These are phyloP conservation scores for Fusarium hostae DNA, from an alignment of 2,329 filamentous ascomycete genomes.

Conservation along the genomic window DNA sequence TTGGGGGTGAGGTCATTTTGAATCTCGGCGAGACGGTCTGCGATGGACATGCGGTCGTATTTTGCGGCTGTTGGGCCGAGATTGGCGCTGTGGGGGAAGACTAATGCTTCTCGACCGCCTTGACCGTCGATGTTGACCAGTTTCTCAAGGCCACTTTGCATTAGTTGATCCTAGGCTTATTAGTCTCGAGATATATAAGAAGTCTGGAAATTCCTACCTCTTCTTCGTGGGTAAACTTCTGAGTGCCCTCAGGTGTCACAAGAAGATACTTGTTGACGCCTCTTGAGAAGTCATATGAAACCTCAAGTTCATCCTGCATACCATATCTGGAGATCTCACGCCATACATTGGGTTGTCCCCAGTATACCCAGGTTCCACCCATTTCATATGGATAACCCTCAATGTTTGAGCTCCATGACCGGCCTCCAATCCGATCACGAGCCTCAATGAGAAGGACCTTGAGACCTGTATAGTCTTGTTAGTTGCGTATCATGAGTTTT, in stretches of 20 bases:
- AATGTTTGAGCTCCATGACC: slow-evolving; percentile 58
- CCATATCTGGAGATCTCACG: slow-evolving; percentile 59
- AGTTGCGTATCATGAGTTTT: rapidly evolving
- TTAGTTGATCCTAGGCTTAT: slow-evolving; percentile 43
- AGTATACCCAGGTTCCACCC: slow-evolving; percentile 62
- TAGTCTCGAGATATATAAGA: too few relatives aligned
- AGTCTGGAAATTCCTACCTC: too few relatives aligned
- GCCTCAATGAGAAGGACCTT: slow-evolving; percentile 59
- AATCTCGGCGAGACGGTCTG: slow-evolving; percentile 57
- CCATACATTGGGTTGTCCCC: slow-evolving; percentile 57
- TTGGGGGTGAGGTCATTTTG: slow-evolving; percentile 51
- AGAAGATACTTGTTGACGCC: slow-evolving; percentile 57
- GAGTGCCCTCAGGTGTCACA: slow-evolving; percentile 43
- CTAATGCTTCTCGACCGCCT: slow-evolving; percentile 50
- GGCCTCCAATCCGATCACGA: slow-evolving; percentile 60
- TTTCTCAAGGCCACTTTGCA: slow-evolving; percentile 52
- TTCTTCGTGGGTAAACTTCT: slow-evolving; percentile 55
- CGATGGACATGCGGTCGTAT: slow-evolving; percentile 54
- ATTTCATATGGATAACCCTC: slow-evolving; percentile 58
- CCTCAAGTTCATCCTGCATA: slow-evolving; percentile 54
- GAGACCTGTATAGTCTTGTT: slow-evolving; percentile 35
- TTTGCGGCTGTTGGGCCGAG: slow-evolving; percentile 48
- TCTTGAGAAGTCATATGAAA: slow-evolving; percentile 53
- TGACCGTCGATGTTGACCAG: slow-evolving; percentile 59
- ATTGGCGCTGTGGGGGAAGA: slow-evolving; percentile 53